phyloP scores from a whole-genome alignment of 495 filamentous ascomycete species.

The Lasiosphaeria ovina region DNA sequence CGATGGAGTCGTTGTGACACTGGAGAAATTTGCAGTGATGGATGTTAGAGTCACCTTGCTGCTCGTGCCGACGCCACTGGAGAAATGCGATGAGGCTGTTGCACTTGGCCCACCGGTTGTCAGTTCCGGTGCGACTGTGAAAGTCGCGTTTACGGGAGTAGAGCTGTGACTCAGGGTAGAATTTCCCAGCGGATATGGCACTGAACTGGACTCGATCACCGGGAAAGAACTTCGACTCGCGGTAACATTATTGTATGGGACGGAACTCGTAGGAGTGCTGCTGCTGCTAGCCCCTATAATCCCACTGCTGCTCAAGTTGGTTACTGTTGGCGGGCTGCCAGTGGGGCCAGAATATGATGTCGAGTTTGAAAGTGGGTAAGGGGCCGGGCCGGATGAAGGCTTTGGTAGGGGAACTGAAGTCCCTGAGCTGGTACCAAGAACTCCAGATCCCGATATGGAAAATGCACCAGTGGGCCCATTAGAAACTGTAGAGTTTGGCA shows the following conservation, averaged over 20 bases:
- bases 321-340: constrained; percentile 3
- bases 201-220: constrained; percentile 10
- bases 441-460: neutral
- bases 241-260: constrained; percentile 3
- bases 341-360: constrained; percentile 8
- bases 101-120: neutral
- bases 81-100: neutral
- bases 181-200: constrained; percentile 23
- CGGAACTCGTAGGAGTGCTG: constrained; percentile 1
- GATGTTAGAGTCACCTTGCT: neutral
- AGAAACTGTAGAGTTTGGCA: constrained; percentile 22
- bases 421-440: constrained; percentile 9
- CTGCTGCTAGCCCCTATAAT: neutral
- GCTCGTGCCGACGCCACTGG: neutral
- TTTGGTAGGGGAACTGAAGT: constrained; percentile 14
- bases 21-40: neutral
- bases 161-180: constrained; percentile 14
- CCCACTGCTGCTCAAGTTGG: constrained; percentile 4
- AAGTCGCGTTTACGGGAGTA: neutral
- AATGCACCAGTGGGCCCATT: constrained; percentile 8
- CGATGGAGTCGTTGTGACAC: neutral
- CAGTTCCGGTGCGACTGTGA: neutral
- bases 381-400: constrained; percentile 9
- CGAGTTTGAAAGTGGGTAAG: constrained; percentile 23
- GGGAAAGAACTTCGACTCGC: neutral